Base-by-base conservation (phyloP, 345 rosid species). In the Populus nigra region DNA sequence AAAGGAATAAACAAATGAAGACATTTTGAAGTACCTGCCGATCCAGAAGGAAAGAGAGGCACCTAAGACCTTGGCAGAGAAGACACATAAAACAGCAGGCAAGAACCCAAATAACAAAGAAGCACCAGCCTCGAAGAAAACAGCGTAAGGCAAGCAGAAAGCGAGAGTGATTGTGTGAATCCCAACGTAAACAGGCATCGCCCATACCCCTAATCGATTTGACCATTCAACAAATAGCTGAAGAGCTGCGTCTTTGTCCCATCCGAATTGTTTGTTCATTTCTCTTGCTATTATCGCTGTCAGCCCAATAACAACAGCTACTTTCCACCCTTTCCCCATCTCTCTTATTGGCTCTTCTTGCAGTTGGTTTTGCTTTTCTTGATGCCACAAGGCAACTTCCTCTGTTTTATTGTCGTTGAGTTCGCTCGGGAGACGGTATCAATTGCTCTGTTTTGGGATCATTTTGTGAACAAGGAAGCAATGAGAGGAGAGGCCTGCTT, bases 91-190 rank as follows among this genome's bases (percentile, higher is more conserved):
- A 20, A 93, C 91, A 11, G 94, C 97, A 0, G 94, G 94, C 74
- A 92, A 55, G 85, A 96, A 96, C 4, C 98, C 98, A 75, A 96
- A 96, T 47, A 96, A 88, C 11, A 91, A 75, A 70, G 98, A 87
- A 73, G 99, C 96, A 7, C 87, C 97, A 7, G 98, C 97, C 85
- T 93, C 98, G 36, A 93, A 90, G 92, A 93, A 93, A 68, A 96
- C 85, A 36, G 98, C 99, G 75, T 79, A 88, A 38, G 98, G 98
- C 75, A 95, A 89, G 77, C 98, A 95, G 41, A 95, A 84, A 15
- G 94, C 89, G 63, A 95, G 80, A 2, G 93, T 80, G 55, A 95
- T 76, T 43, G 98, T 89, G 87, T 95, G 99, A 66, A 91, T 41
- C 47, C 83, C 96, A 17, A 93, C 92, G 76, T 92, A 95, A 66